These are phyloP conservation scores for Trichoderma sp. DNA, from an alignment of 2,329 filamentous ascomycete genomes.

Conservation along the genomic window DNA sequence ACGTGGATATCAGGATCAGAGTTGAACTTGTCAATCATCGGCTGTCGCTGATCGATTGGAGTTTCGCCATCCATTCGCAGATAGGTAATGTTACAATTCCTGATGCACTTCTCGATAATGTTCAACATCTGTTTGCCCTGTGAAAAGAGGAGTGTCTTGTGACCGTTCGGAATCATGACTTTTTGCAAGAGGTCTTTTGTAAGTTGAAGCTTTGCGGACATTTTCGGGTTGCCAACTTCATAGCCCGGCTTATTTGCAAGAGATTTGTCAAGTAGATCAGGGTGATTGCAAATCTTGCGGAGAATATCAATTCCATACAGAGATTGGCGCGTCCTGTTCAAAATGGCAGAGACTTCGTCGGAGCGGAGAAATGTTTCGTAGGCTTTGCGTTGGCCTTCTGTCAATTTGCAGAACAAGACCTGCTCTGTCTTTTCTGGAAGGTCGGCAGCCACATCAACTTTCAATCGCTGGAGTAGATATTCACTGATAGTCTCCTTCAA, in stretches of 20 bases:
- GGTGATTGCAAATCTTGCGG: constrained; percentile 97
- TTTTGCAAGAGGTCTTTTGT: constrained; percentile 78
- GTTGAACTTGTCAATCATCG: constrained; percentile 92
- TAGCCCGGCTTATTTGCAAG: constrained; percentile 62
- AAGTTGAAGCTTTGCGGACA: constrained; percentile 96
- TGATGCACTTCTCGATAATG: constrained; percentile 82
- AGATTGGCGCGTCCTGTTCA: constrained; percentile 72
- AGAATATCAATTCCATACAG: constrained; percentile 89
- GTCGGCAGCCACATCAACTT: constrained; percentile 90
- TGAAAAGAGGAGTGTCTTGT: constrained; percentile 91
- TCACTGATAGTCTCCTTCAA: constrained; percentile 92
- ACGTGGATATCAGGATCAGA: constrained; percentile 75
- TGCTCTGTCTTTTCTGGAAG: constrained; percentile 95
- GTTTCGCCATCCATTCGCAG: constrained; percentile 94
- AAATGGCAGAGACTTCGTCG: constrained; percentile 81
- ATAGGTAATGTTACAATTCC: constrained; percentile 70
- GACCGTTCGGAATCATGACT: constrained; percentile 85
- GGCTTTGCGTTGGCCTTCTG: constrained; percentile 69
- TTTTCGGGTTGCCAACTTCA: constrained; percentile 72
- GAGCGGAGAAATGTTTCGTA: constrained; percentile 83
- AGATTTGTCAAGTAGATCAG: constrained; percentile 74
- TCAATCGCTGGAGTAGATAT: constrained; percentile 88
- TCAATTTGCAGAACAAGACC: constrained; percentile 93
- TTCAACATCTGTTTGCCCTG: constrained; percentile 96
- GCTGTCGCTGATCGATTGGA: constrained; percentile 82